phyloP scores from a whole-genome alignment of 768 basidiomycete genomes.

The Cystofilobasidium ferigula region DNA sequence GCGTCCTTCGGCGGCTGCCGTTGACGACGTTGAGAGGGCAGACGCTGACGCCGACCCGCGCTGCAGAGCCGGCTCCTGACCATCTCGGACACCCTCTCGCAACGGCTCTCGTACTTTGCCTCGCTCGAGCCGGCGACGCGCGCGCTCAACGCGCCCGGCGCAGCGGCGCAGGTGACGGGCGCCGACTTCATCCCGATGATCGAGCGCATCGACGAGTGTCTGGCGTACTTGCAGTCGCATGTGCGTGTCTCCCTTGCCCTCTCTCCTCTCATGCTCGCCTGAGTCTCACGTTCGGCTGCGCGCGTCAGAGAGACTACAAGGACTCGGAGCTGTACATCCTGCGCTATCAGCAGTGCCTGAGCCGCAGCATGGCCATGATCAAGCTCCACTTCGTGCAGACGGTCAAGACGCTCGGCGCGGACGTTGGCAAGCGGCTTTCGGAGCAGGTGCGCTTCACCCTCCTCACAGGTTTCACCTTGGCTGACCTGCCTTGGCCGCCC shows the following conservation, averaged over 20 bases:
- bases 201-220: conserved; percentile 84
- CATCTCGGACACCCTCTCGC: conserved; percentile 69
- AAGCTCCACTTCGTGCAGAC: conserved; percentile 92
- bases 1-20: conserved; percentile 32
- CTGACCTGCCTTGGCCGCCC: background rate
- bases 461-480: background rate
- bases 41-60: background rate
- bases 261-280: background rate
- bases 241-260: conserved; percentile 44
- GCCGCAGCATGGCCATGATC: conserved; percentile 92
- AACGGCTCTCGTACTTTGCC: conserved; percentile 80
- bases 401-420: conserved; percentile 62
- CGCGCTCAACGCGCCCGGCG: conserved; percentile 83
- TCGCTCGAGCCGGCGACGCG: conserved; percentile 85
- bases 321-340: conserved; percentile 92
- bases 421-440: conserved; percentile 60
- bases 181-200: conserved; percentile 93
- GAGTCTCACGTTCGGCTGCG: conserved; percentile 2
- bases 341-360: conserved; percentile 96
- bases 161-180: conserved; percentile 73
- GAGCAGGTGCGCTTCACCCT: background rate
- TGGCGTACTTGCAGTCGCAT: conserved; percentile 75
- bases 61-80: conserved; percentile 62
- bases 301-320: conserved; percentile 64
- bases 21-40: background rate